These are phyloP conservation scores for Russula sp. DNA, from an alignment of 768 basidiomycete species.

Conservation along the genomic window DNA sequence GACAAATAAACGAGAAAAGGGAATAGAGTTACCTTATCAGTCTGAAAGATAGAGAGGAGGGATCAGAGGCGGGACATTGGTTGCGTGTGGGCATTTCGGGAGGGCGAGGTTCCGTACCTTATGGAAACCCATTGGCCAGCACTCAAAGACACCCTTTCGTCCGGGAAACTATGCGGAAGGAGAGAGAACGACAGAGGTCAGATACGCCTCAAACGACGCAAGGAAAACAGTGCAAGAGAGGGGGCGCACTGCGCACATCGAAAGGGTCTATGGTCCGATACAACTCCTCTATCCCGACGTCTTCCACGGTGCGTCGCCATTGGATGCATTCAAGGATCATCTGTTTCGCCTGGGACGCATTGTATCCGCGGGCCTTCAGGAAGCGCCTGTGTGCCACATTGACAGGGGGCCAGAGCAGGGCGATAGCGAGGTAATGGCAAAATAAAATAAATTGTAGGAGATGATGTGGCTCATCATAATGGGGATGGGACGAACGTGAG, in stretches of 20 bases:
- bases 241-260: constrained; percentile 48
- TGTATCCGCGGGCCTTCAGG: constrained; percentile 67
- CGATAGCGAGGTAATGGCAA: too few species aligned
- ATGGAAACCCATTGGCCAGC: constrained; percentile 79
- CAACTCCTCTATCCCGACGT: constrained; percentile 62
- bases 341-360: constrained; percentile 53
- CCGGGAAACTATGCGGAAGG: constrained; percentile 55
- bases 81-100: background rate
- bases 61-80: background rate
- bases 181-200: constrained; percentile 6
- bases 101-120: constrained; percentile 45
- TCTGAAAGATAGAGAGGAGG: constrained; percentile 38
- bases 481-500: constrained; percentile 12
- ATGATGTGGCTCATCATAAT: background rate
- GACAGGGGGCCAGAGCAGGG: background rate
- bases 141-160: constrained; percentile 64
- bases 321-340: constrained; percentile 67
- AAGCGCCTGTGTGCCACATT: constrained; percentile 54
- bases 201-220: background rate
- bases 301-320: constrained; percentile 65
- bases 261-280: constrained; percentile 64
- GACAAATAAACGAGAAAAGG: background rate
- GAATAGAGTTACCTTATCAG: constrained; percentile 56
- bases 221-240: background rate
- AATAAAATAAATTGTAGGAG: too few species aligned